Conservation (phyloP, 495 filamentous ascomycete species). For the Penicillium bialowiezense region DNA sequence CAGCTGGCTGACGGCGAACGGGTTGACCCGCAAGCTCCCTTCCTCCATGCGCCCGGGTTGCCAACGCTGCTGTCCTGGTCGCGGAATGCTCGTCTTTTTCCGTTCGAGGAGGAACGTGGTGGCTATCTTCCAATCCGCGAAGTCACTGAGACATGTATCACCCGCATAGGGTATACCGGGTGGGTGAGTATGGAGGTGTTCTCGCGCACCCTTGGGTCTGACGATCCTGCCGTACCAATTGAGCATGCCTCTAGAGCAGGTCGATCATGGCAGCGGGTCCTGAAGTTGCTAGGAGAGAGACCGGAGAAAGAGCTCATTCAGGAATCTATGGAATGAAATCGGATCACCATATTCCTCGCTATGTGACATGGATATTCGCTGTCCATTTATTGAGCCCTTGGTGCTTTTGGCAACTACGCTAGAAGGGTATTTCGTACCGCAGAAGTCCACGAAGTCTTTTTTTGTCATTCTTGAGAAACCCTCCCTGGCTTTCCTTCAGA, state of each 20-base stretch:
- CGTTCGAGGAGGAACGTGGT: constrained; percentile 60
- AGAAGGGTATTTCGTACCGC: too few species aligned
- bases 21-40: constrained; percentile 30
- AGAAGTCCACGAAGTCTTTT: too few species aligned
- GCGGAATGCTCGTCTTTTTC: constrained; percentile 67
- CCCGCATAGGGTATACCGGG: constrained; percentile 61
- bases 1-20: constrained; percentile 71
- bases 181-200: constrained; percentile 77
- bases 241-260: constrained; percentile 63
- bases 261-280: constrained; percentile 50
- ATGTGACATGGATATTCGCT: not conserved
- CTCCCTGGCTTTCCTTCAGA: too few species aligned
- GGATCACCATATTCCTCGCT: not conserved
- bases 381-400: not conserved
- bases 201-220: constrained; percentile 56
- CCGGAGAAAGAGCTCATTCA: not conserved
- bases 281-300: constrained; percentile 10
- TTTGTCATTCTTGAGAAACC: too few species aligned
- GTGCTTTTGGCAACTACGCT: too few species aligned
- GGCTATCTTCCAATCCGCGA: constrained; percentile 57
- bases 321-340: not conserved
- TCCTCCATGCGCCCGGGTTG: constrained; percentile 13
- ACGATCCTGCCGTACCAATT: constrained; percentile 48
- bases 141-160: constrained; percentile 55
- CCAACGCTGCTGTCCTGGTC: constrained; percentile 54